A percentile compares a stretch with the other conserved stretches of the same genome.
Conservation (phyloP, 768 basidiomycete genomes). For the Sporobolomyces pararoseus region DNA sequence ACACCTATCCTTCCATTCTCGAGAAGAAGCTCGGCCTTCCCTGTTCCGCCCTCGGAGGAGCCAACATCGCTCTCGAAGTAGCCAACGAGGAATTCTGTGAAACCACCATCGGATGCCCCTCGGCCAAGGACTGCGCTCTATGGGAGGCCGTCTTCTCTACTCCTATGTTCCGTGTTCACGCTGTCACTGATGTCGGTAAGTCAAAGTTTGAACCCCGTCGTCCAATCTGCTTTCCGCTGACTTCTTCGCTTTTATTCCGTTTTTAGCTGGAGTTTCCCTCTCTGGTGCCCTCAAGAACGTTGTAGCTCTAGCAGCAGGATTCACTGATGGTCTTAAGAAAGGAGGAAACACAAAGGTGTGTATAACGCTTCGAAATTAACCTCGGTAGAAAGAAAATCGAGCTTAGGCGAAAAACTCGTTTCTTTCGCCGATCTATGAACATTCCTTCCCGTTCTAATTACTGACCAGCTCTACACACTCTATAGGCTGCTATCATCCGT, state of each 20-base stretch:
- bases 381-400: too few relatives aligned
- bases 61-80: conserved; percentile 53
- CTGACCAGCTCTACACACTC: neutral
- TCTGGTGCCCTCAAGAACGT: conserved; percentile 55
- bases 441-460: too few relatives aligned
- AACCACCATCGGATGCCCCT: conserved; percentile 49
- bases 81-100: conserved; percentile 52
- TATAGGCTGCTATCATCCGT: conserved; percentile 53
- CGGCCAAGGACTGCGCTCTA: conserved; percentile 34
- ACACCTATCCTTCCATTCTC: conserved; percentile 53
- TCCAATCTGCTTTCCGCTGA: too few relatives aligned
- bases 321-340: conserved; percentile 50
- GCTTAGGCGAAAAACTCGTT: too few relatives aligned
- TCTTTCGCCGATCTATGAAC: too few relatives aligned
- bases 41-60: conserved; percentile 52
- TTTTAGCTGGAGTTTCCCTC: conserved; percentile 52
- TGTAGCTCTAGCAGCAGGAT: conserved; percentile 47
- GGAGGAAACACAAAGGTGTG: conserved; percentile 40
- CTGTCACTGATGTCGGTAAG: conserved; percentile 50
- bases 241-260: too few relatives aligned
- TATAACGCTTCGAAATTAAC: too few relatives aligned
- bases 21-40: conserved; percentile 50
- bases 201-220: too few relatives aligned
- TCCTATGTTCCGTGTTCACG: conserved; percentile 50
- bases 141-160: conserved; percentile 51